These are phyloP conservation scores for Syzygium syzygioides DNA, from an alignment of 441 rosid genomes.

Conservation along the genomic window DNA sequence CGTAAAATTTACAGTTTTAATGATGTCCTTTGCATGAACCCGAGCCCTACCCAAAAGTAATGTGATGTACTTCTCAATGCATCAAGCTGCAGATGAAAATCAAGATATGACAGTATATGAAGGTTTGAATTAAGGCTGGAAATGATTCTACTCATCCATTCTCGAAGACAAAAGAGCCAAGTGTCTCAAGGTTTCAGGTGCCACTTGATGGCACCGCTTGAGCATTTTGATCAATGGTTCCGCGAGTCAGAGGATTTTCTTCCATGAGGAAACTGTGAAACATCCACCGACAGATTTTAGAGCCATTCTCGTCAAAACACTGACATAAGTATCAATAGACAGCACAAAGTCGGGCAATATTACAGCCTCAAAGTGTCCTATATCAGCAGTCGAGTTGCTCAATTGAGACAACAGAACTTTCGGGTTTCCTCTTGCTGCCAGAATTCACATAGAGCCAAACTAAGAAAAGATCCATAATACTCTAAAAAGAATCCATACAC, in stretches of 20 bases:
- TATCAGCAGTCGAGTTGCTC: conserved; percentile 20
- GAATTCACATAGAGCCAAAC: conserved; percentile 18
- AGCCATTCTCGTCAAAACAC: conserved; percentile 51
- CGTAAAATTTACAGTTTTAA: background rate
- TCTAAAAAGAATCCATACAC: background rate
- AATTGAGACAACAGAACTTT: conserved; percentile 26
- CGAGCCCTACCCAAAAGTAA: accelerated
- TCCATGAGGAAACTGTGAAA: conserved; percentile 41
- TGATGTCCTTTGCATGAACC: background rate
- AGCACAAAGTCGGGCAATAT: conserved; percentile 36
- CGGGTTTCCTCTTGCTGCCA: conserved; percentile 16
- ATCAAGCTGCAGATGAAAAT: background rate
- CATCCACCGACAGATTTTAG: conserved; percentile 24
- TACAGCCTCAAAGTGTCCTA: conserved; percentile 32
- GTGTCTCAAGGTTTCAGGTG: conserved; percentile 36
- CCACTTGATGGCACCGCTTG: conserved; percentile 44
- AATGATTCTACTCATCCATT: background rate
- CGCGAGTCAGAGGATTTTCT: conserved; percentile 23
- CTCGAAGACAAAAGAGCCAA: background rate
- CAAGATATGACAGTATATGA: background rate
- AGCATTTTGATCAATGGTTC: conserved; percentile 37
- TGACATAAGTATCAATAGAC: conserved; percentile 23
- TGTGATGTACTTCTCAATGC: background rate
- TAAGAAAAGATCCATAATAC: background rate
- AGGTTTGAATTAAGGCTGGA: background rate